Evolutionary conservation across 768 basidiomycete genomes (phyloP), one percentile per base, ranked within the genome.

Genomic region (Phlegmacium glaucopus): DNA sequence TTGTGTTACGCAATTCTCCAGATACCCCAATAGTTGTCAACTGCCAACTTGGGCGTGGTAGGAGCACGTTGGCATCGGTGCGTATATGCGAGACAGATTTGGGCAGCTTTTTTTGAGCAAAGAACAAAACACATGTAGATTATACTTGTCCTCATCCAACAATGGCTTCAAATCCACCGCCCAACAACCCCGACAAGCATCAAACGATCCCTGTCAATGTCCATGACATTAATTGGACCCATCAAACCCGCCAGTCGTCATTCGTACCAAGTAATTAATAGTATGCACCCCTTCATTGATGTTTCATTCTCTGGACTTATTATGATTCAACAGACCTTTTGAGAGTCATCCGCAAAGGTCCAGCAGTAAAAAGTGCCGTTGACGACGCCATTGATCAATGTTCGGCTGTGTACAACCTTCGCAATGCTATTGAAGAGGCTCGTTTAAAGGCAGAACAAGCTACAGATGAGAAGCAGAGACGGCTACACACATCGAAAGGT

Each of bases 21-120:
- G 76, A 79, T 32, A 86, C 87, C 0, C 88, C 88, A 1, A 87
- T 98, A 48, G 85, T 99, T 13, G 79, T 99, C 29, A 99, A 98
- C 60, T 96, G 94, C 58, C 96, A 99, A 60, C 79, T 99, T 11
- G 95, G 93, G 4, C 77, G 92, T 26, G 94, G 95, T 9, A 76
- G 96, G 57, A 94, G 92, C 50, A 95, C 94, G 0, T 68, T 93
- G 41, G 85, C 92, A n/a, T 89, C 94, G 13, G 90, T 89, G 46
- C 53, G 83, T 61, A 10, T 26, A 17, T 36, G 26, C 5, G 16
- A 16, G 4, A 18, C 7, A 8, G 22, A 32, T 22, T 12, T 26
- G 16, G 9, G 27, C 47, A 16, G 13, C 9, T 11, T 37, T 13
- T 13, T 27, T 32, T 40, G 22, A 22, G 22, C 22, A 22, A 22